Evolutionary conservation across 805 yeast species (phyloP), one percentile per base, ranked within the genome.

Genomic region (Myxozyma neglecta): DNA sequence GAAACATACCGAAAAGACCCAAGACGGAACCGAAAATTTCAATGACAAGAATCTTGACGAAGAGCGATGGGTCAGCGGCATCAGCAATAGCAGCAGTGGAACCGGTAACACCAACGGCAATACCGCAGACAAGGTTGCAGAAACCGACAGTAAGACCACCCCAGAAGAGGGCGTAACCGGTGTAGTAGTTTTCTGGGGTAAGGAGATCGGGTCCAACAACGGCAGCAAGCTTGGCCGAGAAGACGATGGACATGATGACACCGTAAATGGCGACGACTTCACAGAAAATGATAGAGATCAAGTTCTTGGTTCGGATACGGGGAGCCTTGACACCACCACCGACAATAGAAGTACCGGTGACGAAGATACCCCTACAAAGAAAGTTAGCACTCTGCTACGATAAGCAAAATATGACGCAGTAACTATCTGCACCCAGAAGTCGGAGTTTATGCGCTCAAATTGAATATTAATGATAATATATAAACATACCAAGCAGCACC

Each of bases 291-390:
- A 94, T 94, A 40, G 67, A 89, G 67, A 94, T 96, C 74, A 94
- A 83, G 75, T 94, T 94, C 81, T 94, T 94, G 58, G 99, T 94
- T 48, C 98, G 92, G 73, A 94, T 96, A 74, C 98, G 82, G 56
- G 99, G 99, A 13, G 97, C 94, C 75, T 89, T 89, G 63, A 94
- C 97, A 80, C 99, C 99, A 2, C 99, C 99, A 70, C 99, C 99
- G 65, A 94, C 78, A 69, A 94, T 89, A 35, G 97, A 85, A 0
- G 97, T 81, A 45, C 99, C 99, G 1, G 98, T 93, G 64, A 94
- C 83, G 75, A 93, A 94, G 69, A 94, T 94, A 67, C 99, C 99
- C 76, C 76, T 73, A 50, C 46, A 48, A 16, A 35, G 29, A 46
- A 44, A 6, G 55, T 51, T 40, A 51, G 46, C 29, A 24, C 29